Base-by-base conservation (phyloP, 352 stramenopile genomes). In the Phytophthora ohioensis region DNA sequence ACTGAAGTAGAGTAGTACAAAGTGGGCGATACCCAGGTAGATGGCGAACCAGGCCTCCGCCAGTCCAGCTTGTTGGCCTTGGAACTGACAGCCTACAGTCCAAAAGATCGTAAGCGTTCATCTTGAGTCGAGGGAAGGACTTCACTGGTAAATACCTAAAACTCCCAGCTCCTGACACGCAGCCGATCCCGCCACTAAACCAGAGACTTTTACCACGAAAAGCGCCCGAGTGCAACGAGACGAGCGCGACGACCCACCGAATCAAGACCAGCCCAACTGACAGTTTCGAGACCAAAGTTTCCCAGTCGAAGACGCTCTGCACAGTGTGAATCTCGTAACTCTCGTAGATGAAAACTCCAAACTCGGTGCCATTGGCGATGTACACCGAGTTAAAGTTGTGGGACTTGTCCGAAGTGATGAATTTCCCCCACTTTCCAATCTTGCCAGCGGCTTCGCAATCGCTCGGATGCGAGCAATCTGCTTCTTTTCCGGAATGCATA, bases 21-120 rank as follows among this genome's bases (percentile, higher is more conserved):
- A 49, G n/a, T 31, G n/a, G 43, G n/a, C n/a, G 43, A 31, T 31
- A n/a, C n/a, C 66, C 56, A 1, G 17, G 34, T 7, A 57, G 57
- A 34, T 73, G 79, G 47, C 67, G 43, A 80, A 83, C 80, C 77
- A 87, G 0, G 76, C 46, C 13, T 81, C 71, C 0, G 69, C 21
- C 6, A 85, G 31, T 0, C 64, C 71, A 9, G 15, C 10, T 55
- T 85, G 69, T 12, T 80, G 56, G 2, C 78, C 77, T 64, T 85
- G 69, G 46, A 85, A 82, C 3, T 59, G 35, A 38, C 57, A 80
- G 12, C 73, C 78, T 4, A 76, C 57, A 0, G 75, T 65, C 53
- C 64, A 73, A 53, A 70, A 65, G 2, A 46, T 45, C 3, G 63
- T 34, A 17, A 70, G 8, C 2, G 38, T n/a, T 65, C 45, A 70